Base-by-base conservation (phyloP, 169 alveolate genomes). In the Theileria annulata region DNA sequence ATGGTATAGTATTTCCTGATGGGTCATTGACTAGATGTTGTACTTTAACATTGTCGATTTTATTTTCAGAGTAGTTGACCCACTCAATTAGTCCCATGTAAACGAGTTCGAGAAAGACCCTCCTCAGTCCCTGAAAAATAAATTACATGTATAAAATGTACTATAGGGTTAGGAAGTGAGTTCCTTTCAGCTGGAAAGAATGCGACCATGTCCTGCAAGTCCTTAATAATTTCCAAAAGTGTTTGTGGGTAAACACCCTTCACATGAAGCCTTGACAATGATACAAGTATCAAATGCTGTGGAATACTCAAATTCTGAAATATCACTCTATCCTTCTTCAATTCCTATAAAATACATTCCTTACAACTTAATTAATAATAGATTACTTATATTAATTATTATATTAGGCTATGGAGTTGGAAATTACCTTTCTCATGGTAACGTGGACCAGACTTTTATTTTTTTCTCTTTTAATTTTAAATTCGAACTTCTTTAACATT, bases 61-160 rank as follows among this genome's bases (percentile, higher is more conserved):
- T 63, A 48, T 75, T 82, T 30, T 68, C 68, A 23, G 72, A 58
- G 13, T 49, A 75, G 66, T 75, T 68, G 2, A 82, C 89, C 89
- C 89, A 82, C 33, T 82, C 89, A 15, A 82, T 19, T 19, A 82
- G 47, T 13, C 89, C 89, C 51, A n/a, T n/a, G 30, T 42, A n/a
- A 9, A 82, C 71, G 58, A 82, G 64, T n/a, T 49, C 47, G 21
- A 82, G 4, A 73, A 75, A 82, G 19, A 58, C 77, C 9, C 89
- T 30, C 30, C 47, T 35, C 28, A 82, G 74, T 8, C 79, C 89
- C 89, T 82, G 48, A 66, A 15, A 15, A n/a, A n/a, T 27, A n/a
- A n/a, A 62, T 17, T 25, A 13, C 19, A 77, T 35, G 81, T 9
- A 17, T 27, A 5, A 62, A n/a, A n/a, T n/a, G n/a, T 6, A 82